Conservation (phyloP, 2,329 filamentous ascomycete species). For the Talaromyces pinophilus region DNA sequence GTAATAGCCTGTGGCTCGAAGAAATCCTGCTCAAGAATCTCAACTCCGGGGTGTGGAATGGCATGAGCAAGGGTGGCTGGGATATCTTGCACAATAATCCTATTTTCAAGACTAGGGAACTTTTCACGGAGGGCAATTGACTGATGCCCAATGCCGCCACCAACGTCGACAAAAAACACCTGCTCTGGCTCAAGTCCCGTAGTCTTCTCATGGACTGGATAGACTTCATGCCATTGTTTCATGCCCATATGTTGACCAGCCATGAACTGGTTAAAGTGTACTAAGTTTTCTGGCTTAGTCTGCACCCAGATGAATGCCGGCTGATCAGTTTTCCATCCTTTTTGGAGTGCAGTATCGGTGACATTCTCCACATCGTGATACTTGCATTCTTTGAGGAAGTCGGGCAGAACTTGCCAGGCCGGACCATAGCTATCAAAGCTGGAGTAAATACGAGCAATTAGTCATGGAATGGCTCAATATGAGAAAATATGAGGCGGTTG, state of each 20-base stretch:
- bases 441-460: background rate
- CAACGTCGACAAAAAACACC: conserved; percentile 15
- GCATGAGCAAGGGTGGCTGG: background rate
- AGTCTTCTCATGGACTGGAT: conserved; percentile 10
- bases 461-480: background rate
- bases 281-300: conserved; percentile 9
- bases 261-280: conserved; percentile 15
- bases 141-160: conserved; percentile 18
- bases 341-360: conserved; percentile 6
- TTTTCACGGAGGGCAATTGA: background rate
- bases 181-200: background rate
- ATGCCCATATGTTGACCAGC: conserved; percentile 6
- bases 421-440: background rate
- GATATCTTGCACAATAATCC: conserved; percentile 17
- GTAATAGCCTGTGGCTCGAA: conserved; percentile 23
- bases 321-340: conserved; percentile 6
- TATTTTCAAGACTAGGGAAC: background rate
- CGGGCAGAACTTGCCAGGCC: conserved; percentile 2
- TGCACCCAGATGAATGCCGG: conserved; percentile 4
- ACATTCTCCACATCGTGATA: background rate
- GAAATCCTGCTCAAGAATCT: conserved; percentile 21
- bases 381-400: conserved; percentile 9
- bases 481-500: background rate
- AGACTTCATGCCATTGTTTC: conserved; percentile 14
- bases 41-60: conserved; percentile 8